Base-by-base conservation (phyloP, 2,329 filamentous ascomycete genomes). In the Hansfordia pulvinata region DNA sequence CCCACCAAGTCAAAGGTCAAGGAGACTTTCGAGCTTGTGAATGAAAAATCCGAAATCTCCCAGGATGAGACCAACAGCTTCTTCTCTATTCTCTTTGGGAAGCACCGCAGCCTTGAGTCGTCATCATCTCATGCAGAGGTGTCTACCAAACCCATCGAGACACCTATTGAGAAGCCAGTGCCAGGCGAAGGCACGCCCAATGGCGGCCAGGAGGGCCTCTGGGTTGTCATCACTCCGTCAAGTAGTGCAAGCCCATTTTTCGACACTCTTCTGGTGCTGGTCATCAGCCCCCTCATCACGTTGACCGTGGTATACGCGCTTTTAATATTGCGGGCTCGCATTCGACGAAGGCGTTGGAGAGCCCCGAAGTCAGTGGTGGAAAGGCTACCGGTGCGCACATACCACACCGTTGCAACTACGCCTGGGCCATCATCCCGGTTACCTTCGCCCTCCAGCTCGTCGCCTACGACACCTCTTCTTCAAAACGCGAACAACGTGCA, bases 281-380 rank as follows among this genome's bases (percentile, higher is more conserved):
- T 98, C 17, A 76, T 96, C 28, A 94, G 86, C 43, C 90, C 90
- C 6, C 56, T 98, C 10, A 76, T 96, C 27, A 96, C 90, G 1
- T 56, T 98, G 42, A 92, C 84, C 4, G 76, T 94, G 5, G 88
- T 98, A 2, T 96, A 96, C 46, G 79, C 83, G 9, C 64, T 96
- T 8, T 64, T 96, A 5, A 69, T 96, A 20, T 61, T 96, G 19
- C 77, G 90, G 29, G 86, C 86, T 24, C 78, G 86, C 32, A 92
- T 94, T 39, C 76, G 88, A 26, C 71, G 88, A 32, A 71, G 88
- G 35, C 71, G 88, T 40, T 98, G 90, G 88, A 74, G 90, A 42
- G 90, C 90, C n/a, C 90, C 90, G 5, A 98, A 98, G 53, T 93
- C 84, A 1, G 76, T 98, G 1, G 86, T 98, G 11, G 86, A 94